Base-by-base conservation (phyloP, 441 rosid species). In the Gossypium trilobum region DNA sequence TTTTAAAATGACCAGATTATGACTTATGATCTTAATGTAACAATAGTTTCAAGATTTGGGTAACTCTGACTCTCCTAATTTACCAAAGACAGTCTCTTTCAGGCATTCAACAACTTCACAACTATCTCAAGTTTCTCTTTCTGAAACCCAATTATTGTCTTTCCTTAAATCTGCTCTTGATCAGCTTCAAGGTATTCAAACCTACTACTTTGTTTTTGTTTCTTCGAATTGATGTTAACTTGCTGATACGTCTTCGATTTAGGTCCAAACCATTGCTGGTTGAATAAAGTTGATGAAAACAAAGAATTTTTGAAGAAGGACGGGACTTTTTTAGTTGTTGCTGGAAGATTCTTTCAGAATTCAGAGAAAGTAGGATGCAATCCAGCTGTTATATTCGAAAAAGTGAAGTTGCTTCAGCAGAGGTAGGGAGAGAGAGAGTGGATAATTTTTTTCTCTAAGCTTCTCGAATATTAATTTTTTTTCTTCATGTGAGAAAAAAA, bases 211-310 rank as follows among this genome's bases (percentile, higher is more conserved):
- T 48, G 9, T 17, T 63, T 19, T 17, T n/a, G 13, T 46, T 23
- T 9, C 0, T 57, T 27, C 46, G 39, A 60, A 11, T 16, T 44
- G 56, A 23, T 42, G 52, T 57, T 71, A 59, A 11, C 25, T 29
- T 10, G 60, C 29, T 31, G 13, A 55, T 59, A 10, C 19, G 5
- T 20, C 13, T 50, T 17, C 39, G 44, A 61, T 22, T 70, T 82
- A 92, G 97, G 97, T n/a, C 88, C 80, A 0, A 67, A 84, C 39
- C 90, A 92, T 89, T 80, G 76, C 78, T 94, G 97, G 99, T 78
- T 94, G 73, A 94, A 94, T 82, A 77, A 68, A 68, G 80, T 51
- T 69, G 79, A 75, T 42, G 85, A 73, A 23, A 81, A 74, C 61
- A 78, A 71, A 51, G 76, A 72, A 65, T 66, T 73, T 80, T 83